Conservation (phyloP, 2,329 filamentous ascomycete species). For the Fusarium praegraminearum region DNA sequence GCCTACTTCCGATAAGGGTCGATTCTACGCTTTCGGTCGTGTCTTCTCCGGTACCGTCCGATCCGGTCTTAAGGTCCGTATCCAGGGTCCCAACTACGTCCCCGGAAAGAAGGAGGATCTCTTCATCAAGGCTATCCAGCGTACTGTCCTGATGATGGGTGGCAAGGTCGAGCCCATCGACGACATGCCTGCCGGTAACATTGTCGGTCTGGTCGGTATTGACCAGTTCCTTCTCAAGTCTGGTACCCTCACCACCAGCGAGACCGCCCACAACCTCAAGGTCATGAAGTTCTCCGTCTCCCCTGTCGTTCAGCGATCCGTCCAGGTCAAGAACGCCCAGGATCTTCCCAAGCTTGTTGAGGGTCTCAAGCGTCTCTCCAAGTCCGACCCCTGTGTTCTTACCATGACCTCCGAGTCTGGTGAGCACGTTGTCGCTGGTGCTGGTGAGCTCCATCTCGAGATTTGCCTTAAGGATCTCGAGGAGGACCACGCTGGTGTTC, state of each 20-base stretch:
- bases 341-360: constrained; percentile 99
- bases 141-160: constrained; percentile 99
- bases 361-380: constrained; percentile 99
- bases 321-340: constrained; percentile 99
- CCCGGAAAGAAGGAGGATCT: constrained; percentile 99
- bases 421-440: constrained; percentile 99
- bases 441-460: constrained; percentile 98
- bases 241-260: constrained; percentile 96
- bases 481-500: constrained; percentile 98
- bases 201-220: constrained; percentile 98
- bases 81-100: constrained; percentile 98
- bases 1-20: constrained; percentile 98
- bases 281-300: constrained; percentile 99
- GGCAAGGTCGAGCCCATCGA: constrained; percentile 99
- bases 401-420: constrained; percentile 90
- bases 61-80: constrained; percentile 99
- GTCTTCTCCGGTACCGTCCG: constrained; percentile 98
- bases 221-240: constrained; percentile 99
- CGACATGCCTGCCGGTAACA: constrained; percentile 99
- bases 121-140: constrained; percentile 99
- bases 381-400: constrained; percentile 98
- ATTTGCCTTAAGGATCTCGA: constrained; percentile 99
- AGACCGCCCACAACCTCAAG: constrained; percentile 99
- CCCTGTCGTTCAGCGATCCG: constrained; percentile 97
- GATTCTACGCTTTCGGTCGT: constrained; percentile 99